Base-by-base conservation (phyloP, 2,329 filamentous ascomycete genomes). In the Pseudogymnoascus sp. region DNA sequence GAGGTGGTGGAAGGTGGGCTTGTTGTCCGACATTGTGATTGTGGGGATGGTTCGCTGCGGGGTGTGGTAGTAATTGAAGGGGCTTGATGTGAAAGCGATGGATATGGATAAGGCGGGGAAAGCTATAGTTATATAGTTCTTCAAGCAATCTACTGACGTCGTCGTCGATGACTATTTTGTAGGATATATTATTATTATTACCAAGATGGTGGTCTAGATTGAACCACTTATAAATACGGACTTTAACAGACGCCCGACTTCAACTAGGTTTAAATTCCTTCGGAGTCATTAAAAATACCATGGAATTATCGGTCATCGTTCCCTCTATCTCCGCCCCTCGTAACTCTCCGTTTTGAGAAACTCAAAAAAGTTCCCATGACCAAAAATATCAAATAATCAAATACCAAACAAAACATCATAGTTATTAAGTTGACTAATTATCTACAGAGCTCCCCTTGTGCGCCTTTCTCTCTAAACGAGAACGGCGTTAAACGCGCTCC, bases 1-100 rank as follows among this genome's bases (percentile, higher is more conserved):
- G 62, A 72, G 67, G 34, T 72, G 69, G 64, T 72, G 69, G 36
- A 71, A 63, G 11, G 67, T 71, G 38, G 68, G 68, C 2, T 67
- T 23, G 14, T 49, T 49, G 21, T 49, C 43, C 16, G 43, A 28
- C 43, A 49, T 49, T 49, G 43, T 28, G 12, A 28, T 28, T 7
- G 23, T 25, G 23, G 23, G 18, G 43, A 14, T 25, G 28, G n/a
- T 49, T 25, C 5, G 21, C 14, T 28, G 43, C 1, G 21, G 12
- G 4, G 1, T 46, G 42, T 46, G 5, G 40, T 25, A n/a, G 42
- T 6, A 14, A 14, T 49, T 49, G 8, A 12, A 25, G 43, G 1
- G 21, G 43, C 12, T 49, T n/a, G 43, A 25, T 5, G 6, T 28
- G 43, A 49, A 5, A n/a, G 43, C n/a, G n/a, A n/a, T n/a, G n/a